Evolutionary conservation across 2,329 filamentous ascomycete species (phyloP), one percentile per base, ranked within the genome.

Genomic region (Metarhizium brunneum): DNA sequence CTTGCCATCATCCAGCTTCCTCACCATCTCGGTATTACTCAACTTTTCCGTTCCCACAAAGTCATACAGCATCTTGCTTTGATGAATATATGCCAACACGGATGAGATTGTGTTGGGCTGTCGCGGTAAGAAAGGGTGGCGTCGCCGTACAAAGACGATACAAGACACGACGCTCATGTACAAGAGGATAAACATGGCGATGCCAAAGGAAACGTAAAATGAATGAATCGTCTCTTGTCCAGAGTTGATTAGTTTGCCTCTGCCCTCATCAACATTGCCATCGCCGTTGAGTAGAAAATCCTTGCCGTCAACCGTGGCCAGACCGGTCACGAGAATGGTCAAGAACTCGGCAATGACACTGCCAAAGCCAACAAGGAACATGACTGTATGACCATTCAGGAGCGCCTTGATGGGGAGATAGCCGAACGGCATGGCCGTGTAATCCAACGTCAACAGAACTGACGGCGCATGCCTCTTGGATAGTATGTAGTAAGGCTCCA

Each of bases 51-150:
- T 90, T 47, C 81, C 83, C 14, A 89, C 84, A 68, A 92, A 92
- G 64, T 83, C 82, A 59, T 84, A 84, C 49, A 92, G 72, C 88
- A 92, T 91, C 70, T 87, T 88, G 68, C 81, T 86, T 71, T 90
- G 87, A 69, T 92, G 85, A 57, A 92, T 87, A 64, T 87, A 92
- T 0, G 86, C 87, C 54, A 92, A 75, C 54, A 91, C 82, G 47
- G 82, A 85, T 2, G 87, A 84, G 62, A 92, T 91, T 20, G 87
- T 90, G 62, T 85, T 89, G 4, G 88, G 87, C 72, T 91, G 86
- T 4, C 88, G 81, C 1, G 88, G 88, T 55, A 92, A 73, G 68
- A 92, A 91, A 2, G 87, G 81, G 55, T 84, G 81, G 0, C 84
- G 77, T 14, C 88, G 81, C 1, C 81, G 78, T 18, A 75, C 56